phyloP scores from a whole-genome alignment of 495 filamentous ascomycete genomes.

The Penicillium malachiteum region DNA sequence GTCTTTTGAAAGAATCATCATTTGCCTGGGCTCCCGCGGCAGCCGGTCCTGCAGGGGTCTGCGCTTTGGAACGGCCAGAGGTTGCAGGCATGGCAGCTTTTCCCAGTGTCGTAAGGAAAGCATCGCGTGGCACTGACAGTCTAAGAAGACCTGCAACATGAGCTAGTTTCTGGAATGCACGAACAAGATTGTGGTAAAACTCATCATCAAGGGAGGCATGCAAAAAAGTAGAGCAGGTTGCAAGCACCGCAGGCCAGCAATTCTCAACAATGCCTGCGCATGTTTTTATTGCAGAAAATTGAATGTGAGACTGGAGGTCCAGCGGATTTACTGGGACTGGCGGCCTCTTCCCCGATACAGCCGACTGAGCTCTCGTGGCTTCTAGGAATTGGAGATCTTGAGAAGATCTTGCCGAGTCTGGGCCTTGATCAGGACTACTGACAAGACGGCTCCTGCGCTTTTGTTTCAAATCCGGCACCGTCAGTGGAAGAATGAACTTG shows the following conservation, averaged over 20 bases:
- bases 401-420: constrained; percentile 39
- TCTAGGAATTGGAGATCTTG: constrained; percentile 41
- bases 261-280: constrained; percentile 80
- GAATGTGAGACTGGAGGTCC: constrained; percentile 64
- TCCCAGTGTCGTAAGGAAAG: constrained; percentile 88
- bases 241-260: constrained; percentile 94
- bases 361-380: constrained; percentile 24
- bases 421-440: constrained; percentile 30
- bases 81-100: constrained; percentile 88
- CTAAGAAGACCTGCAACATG: constrained; percentile 90
- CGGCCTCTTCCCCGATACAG: constrained; percentile 53
- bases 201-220: constrained; percentile 91
- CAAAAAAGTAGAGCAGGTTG: constrained; percentile 90
- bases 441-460: constrained; percentile 52
- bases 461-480: constrained; percentile 60
- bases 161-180: constrained; percentile 91
- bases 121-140: constrained; percentile 83
- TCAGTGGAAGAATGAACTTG: constrained; percentile 87
- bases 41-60: constrained; percentile 8
- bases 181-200: constrained; percentile 88
- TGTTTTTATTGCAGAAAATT: constrained; percentile 66
- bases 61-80: constrained; percentile 46
- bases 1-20: constrained; percentile 40
- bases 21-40: constrained; percentile 20
- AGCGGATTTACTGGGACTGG: constrained; percentile 79